A percentile compares a stretch with the other conserved stretches of the same genome.
Evolutionary conservation across 176 grass and related monocot species (phyloP).

Genomic region (Saccharum spontaneum): DNA sequence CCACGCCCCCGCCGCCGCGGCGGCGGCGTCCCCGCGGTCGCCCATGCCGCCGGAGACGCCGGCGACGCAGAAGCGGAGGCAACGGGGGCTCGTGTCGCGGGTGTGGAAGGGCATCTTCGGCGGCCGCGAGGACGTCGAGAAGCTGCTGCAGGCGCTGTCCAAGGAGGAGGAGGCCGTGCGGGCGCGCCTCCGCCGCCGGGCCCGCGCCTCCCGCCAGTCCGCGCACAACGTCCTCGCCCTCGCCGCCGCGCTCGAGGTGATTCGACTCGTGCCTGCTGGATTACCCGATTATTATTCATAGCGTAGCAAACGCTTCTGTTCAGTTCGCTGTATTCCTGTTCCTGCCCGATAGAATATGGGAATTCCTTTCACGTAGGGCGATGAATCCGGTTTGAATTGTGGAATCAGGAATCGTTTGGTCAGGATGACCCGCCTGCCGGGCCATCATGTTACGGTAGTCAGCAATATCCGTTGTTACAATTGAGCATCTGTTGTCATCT

Average conservation of each 20-base stretch:
- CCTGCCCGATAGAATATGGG: neutral
- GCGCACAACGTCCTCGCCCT: constrained; percentile 67
- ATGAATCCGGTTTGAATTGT: neutral
- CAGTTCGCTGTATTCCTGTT: neutral
- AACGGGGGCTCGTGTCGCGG: constrained; percentile 63
- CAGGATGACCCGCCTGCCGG: neutral
- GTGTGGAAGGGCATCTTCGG: constrained; percentile 83
- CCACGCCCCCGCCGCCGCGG: neutral
- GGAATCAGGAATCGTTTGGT: neutral
- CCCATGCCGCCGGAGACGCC: constrained; percentile 31
- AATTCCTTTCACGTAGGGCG: neutral
- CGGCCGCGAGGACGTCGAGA: constrained; percentile 73
- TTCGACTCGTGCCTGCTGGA: neutral
- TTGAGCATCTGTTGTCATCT: neutral
- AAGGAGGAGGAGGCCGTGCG: constrained; percentile 76
- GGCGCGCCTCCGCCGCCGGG: constrained; percentile 63
- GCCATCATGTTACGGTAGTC: neutral
- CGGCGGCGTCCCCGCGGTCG: constrained; percentile 35
- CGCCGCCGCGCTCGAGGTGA: constrained; percentile 73
- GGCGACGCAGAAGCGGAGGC: constrained; percentile 31
- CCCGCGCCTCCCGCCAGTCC: constrained; percentile 57
- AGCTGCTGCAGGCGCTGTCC: constrained; percentile 76
- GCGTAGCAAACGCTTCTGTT: neutral
- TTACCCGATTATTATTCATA: neutral
- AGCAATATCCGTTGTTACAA: neutral